Evolutionary conservation across 164 flowering plant genomes (phyloP), one percentile per base, ranked within the genome.

Genomic region (grape (Vitis vinifera)): DNA sequence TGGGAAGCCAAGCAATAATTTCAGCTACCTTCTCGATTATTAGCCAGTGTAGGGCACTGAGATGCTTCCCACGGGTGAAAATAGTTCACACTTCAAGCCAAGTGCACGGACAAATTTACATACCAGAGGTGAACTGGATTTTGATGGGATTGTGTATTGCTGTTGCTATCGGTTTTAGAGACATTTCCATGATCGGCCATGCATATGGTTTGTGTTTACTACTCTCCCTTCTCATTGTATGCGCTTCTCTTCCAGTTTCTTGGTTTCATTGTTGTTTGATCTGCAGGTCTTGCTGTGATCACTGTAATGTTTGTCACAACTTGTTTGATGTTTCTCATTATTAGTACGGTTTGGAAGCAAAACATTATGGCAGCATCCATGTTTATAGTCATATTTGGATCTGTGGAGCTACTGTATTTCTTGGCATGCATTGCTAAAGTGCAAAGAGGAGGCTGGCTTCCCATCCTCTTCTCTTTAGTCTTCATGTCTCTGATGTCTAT

Each of bases 261-360:
- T 53, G 4, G 16, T 10, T 23, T 23, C 27, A 23, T 23, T 23
- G 27, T 23, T 74, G 44, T 47, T 53, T 2, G 23, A 37, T 62
- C 52, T 48, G 3, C 85, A 87, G 91, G 88, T 9, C 82, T 87
- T 62, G 88, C 86, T 15, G 78, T 84, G 52, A 81, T 82, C 56
- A 70, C 74, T 8, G 85, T 81, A 37, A 83, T 85, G 90, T 78
- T 88, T 29, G 79, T 85, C 15, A 85, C 90, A 50, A 86, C 90
- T 12, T 79, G 87, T 62, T 68, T 88, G 62, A 88, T 85, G 86
- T 80, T 77, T 37, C 83, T 88, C 10, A 66, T 88, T 17, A 86
- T 88, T 16, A 65, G 75, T 47, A 75, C 72, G 0, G 78, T 77
- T 27, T 88, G 92, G 92, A 77, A 82, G 70, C 61, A 70, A 69